phyloP scores from a whole-genome alignment of 2,329 filamentous ascomycete genomes.

The Pseudomassariella vexata region DNA sequence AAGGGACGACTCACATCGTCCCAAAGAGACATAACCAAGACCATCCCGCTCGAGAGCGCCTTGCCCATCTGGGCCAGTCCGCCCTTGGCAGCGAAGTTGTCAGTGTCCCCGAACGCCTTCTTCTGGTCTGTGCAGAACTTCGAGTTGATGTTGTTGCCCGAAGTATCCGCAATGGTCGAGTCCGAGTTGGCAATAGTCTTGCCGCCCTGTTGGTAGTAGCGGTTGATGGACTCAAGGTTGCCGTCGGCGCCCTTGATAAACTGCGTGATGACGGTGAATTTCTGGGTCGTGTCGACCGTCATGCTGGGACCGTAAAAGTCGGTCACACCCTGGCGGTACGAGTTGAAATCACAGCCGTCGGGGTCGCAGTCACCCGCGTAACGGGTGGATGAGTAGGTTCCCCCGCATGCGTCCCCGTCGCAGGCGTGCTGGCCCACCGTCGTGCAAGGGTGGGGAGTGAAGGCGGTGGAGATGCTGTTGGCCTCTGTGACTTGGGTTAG shows the following conservation, averaged over 20 bases:
- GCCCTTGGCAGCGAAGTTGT: conserved; percentile 43
- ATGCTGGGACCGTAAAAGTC: conserved; percentile 52
- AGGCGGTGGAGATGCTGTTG: conserved; percentile 52
- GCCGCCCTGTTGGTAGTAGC: conserved; percentile 53
- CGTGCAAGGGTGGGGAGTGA: conserved; percentile 55
- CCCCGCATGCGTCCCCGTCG: conserved; percentile 37
- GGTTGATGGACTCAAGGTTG: conserved; percentile 45
- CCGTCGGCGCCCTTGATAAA: conserved; percentile 41
- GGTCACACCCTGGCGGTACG: conserved; percentile 53
- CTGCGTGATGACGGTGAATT: conserved; percentile 55
- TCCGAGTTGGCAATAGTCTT: conserved; percentile 37
- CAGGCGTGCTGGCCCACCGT: conserved; percentile 39
- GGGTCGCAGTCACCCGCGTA: conserved; percentile 56
- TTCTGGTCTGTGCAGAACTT: conserved; percentile 51
- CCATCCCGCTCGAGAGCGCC: conserved; percentile 49
- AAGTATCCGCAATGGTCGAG: conserved; percentile 21
- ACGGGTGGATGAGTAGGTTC: conserved; percentile 39
- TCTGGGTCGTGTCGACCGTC: conserved; percentile 47
- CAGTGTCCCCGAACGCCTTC: conserved; percentile 43
- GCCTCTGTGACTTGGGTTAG: conserved; percentile 31
- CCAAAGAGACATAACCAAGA: conserved; percentile 54
- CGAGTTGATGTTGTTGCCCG: conserved; percentile 37
- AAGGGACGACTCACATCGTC: conserved; percentile 37
- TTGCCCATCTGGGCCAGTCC: conserved; percentile 47
- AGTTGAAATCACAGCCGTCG: conserved; percentile 60